These are phyloP conservation scores for Phoma herbarum DNA, from an alignment of 2,329 filamentous ascomycete species.

Conservation along the genomic window DNA sequence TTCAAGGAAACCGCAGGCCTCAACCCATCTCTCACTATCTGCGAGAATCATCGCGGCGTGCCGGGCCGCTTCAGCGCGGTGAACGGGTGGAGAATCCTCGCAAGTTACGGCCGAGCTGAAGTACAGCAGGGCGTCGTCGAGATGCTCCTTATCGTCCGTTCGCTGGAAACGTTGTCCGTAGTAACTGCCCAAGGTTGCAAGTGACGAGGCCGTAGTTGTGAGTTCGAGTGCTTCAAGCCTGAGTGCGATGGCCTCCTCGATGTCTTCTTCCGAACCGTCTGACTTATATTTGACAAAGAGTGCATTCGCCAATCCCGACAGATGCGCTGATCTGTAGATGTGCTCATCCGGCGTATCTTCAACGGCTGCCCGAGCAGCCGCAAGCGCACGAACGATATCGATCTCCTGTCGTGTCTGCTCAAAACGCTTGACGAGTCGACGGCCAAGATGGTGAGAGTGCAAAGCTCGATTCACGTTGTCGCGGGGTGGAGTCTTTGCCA, in stretches of 20 bases:
- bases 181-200: neutral
- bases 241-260: neutral
- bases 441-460: neutral
- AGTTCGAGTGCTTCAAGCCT: neutral
- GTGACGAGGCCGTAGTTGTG: neutral
- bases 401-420: neutral
- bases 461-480: neutral
- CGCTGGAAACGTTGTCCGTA: neutral
- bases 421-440: neutral
- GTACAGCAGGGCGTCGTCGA: neutral
- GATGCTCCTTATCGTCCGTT: neutral
- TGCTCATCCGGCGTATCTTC: neutral
- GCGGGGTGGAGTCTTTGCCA: neutral
- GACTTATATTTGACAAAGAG: neutral
- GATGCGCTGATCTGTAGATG: neutral
- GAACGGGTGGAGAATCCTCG: neutral
- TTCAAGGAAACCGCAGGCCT: neutral
- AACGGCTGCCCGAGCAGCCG: neutral
- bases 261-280: neutral
- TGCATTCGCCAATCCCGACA: neutral
- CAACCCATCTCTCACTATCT: neutral
- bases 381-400: neutral
- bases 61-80: neutral
- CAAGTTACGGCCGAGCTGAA: neutral
- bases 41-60: neutral